Conservation (phyloP, 345 rosid genomes). For the Dovyalis caffra region DNA sequence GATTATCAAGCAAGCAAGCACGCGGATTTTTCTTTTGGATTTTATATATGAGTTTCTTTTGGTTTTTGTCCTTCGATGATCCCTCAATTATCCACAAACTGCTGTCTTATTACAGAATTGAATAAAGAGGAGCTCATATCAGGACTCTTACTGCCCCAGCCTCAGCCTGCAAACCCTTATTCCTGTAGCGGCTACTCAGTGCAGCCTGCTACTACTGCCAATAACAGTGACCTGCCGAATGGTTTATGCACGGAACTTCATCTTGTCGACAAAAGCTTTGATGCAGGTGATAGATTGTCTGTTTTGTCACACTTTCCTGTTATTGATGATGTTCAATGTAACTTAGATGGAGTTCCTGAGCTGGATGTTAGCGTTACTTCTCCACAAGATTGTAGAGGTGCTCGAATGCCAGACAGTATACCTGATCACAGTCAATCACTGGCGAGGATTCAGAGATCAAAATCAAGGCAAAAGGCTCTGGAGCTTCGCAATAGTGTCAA, state of each 20-base stretch:
- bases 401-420: constrained; percentile 26
- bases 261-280: constrained; percentile 24
- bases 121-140: constrained; percentile 73
- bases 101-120: constrained; percentile 45
- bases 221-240: constrained; percentile 26
- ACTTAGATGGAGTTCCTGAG: constrained; percentile 32
- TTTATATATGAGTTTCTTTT: no score
- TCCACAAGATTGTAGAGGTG: constrained; percentile 35
- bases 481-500: constrained; percentile 64
- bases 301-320: constrained; percentile 22
- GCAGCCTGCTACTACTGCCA: constrained; percentile 30
- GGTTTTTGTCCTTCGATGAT: background rate
- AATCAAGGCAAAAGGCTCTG: constrained; percentile 67
- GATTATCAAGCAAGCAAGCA: no score
- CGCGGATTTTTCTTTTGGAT: background rate
- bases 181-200: constrained; percentile 36
- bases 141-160: constrained; percentile 45
- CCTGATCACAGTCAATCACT: constrained; percentile 44
- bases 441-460: constrained; percentile 69
- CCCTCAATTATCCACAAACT: background rate
- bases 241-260: constrained; percentile 18
- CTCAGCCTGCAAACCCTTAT: constrained; percentile 39
- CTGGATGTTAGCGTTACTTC: constrained; percentile 37
- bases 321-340: constrained; percentile 25
- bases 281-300: constrained; percentile 33